Conservation (phyloP, 2,329 filamentous ascomycete species). For the Graphilbum ipis-grandicollis region DNA sequence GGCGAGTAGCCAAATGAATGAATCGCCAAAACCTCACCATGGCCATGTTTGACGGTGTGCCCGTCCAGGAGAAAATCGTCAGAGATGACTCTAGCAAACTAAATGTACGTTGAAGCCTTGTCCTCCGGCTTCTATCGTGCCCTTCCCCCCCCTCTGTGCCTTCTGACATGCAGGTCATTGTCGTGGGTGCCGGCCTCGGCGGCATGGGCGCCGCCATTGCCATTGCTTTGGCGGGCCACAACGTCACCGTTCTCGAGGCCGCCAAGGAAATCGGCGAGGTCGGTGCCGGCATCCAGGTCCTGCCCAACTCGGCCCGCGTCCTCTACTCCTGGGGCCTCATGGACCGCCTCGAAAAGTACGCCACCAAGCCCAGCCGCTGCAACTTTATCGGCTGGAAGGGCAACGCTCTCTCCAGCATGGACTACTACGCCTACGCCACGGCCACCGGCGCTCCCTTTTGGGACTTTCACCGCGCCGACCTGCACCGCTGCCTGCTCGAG, state of each 20-base stretch:
- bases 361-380: slow-evolving; percentile 5
- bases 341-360: slow-evolving; percentile 2
- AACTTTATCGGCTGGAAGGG: slow-evolving; percentile 8
- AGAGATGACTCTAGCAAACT: slow-evolving; percentile 2
- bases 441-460: slow-evolving; percentile 15
- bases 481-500: slow-evolving; percentile 15
- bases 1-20: too few species aligned
- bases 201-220: slow-evolving; percentile 20
- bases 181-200: slow-evolving; percentile 15
- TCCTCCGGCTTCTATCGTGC: too few species aligned
- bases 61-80: background rate
- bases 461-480: slow-evolving; percentile 17
- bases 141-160: too few species aligned
- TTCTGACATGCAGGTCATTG: slow-evolving; percentile 8
- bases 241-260: slow-evolving; percentile 22
- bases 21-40: too few species aligned
- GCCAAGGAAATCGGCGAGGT: slow-evolving; percentile 20
- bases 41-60: background rate
- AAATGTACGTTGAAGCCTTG: background rate
- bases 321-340: slow-evolving; percentile 14
- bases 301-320: slow-evolving; percentile 17
- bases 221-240: slow-evolving; percentile 20
- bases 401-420: slow-evolving; percentile 5
- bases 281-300: slow-evolving; percentile 22
- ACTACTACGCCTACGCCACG: slow-evolving; percentile 4